Conservation (phyloP, 345 rosid species). For the Aquilaria sinensis region DNA sequence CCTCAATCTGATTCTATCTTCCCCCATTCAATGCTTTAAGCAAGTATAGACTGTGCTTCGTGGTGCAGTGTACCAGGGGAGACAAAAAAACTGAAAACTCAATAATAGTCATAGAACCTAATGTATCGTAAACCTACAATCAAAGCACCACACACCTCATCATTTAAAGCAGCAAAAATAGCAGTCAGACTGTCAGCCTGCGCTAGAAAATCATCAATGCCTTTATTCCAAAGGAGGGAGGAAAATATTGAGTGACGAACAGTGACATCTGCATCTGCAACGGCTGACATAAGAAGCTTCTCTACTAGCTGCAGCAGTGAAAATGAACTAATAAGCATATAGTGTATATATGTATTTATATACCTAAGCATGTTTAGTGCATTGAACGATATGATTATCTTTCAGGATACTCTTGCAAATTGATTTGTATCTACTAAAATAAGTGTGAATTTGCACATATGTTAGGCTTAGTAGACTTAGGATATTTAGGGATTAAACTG, state of each 20-base stretch:
- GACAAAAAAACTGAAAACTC: no score
- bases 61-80: no score
- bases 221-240: constrained; percentile 68
- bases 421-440: no score
- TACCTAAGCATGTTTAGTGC: neutral
- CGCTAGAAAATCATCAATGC: constrained; percentile 91
- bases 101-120: neutral
- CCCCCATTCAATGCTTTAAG: no score
- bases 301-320: constrained; percentile 77
- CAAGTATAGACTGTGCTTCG: no score
- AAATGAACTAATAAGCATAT: no score
- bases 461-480: no score
- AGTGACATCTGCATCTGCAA: constrained; percentile 94
- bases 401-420: no score
- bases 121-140: neutral
- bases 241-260: constrained; percentile 90
- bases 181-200: constrained; percentile 98
- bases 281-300: constrained; percentile 93
- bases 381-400: no score
- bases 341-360: neutral
- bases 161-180: constrained; percentile 95
- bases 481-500: no score
- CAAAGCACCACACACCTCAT: constrained; percentile 57
- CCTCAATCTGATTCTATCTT: no score
- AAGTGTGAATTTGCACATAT: no score